A percentile compares a stretch with the other conserved stretches of the same genome.
phyloP scores from a whole-genome alignment of 139 green algal species.

The Medakamo hakoo region DNA sequence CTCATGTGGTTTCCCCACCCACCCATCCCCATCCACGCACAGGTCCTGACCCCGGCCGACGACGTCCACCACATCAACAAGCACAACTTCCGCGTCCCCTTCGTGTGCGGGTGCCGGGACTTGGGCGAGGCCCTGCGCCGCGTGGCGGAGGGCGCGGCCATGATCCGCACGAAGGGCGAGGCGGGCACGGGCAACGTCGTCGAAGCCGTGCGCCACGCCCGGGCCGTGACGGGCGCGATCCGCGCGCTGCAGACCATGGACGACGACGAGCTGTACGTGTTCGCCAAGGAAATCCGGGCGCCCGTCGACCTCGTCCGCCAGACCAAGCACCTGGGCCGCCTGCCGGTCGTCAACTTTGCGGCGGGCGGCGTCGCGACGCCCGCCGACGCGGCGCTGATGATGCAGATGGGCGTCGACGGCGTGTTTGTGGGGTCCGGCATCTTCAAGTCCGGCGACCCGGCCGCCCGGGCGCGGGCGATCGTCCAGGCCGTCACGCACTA shows the following conservation, averaged over 20 bases:
- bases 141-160: slow-evolving; percentile 90
- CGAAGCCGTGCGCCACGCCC: slow-evolving; percentile 89
- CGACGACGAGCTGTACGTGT: slow-evolving; percentile 98
- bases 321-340: slow-evolving; percentile 60
- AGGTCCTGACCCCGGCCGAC: slow-evolving; percentile 95
- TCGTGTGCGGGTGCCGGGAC: slow-evolving; percentile 98
- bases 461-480: slow-evolving; percentile 81
- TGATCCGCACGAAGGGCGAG: slow-evolving; percentile 98
- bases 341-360: slow-evolving; percentile 99
- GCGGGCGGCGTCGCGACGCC: slow-evolving; percentile 94
- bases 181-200: slow-evolving; percentile 97
- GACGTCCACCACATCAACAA: slow-evolving; percentile 99
- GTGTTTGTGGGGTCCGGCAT: slow-evolving; percentile 98
- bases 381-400: slow-evolving; percentile 99
- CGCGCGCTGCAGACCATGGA: slow-evolving; percentile 89
- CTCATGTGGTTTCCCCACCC: background rate
- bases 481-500: slow-evolving; percentile 97
- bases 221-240: slow-evolving; percentile 90
- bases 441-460: slow-evolving; percentile 95
- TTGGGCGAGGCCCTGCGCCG: slow-evolving; percentile 92
- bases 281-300: slow-evolving; percentile 93
- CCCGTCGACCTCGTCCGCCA: slow-evolving; percentile 84
- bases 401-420: slow-evolving; percentile 95
- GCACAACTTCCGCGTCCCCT: slow-evolving; percentile 97
- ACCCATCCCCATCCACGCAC: background rate